These are phyloP conservation scores for Aschersonia sp. DNA, from an alignment of 2,329 filamentous ascomycete genomes.

Conservation along the genomic window DNA sequence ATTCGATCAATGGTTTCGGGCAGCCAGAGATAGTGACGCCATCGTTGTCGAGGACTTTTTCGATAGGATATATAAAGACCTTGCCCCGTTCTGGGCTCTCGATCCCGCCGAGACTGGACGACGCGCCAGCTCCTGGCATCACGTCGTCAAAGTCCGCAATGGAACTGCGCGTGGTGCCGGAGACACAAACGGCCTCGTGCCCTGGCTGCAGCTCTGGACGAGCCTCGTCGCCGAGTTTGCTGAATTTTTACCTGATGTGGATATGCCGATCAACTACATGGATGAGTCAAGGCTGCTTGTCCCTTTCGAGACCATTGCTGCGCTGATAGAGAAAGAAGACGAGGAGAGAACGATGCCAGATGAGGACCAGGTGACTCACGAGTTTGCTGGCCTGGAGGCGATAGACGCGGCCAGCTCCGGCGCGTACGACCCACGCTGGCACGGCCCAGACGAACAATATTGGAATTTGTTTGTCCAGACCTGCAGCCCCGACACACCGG, in stretches of 20 bases:
- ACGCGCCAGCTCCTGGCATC: constrained; percentile 27
- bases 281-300: constrained; percentile 50
- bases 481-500: constrained; percentile 41
- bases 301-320: constrained; percentile 39
- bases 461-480: constrained; percentile 44
- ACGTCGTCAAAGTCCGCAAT: constrained; percentile 32
- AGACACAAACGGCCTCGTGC: constrained; percentile 23
- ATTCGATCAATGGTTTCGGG: constrained; percentile 46
- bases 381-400: constrained; percentile 24
- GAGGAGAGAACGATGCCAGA: constrained; percentile 26
- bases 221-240: constrained; percentile 36
- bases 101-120: constrained; percentile 23
- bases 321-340: constrained; percentile 32
- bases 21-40: constrained; percentile 35
- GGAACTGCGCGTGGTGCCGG: constrained; percentile 25
- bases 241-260: constrained; percentile 43
- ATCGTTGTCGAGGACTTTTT: constrained; percentile 49
- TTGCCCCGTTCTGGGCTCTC: constrained; percentile 45
- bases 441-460: constrained; percentile 30
- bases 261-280: constrained; percentile 51
- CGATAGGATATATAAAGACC: constrained; percentile 48
- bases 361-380: constrained; percentile 26
- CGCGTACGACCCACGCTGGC: constrained; percentile 32
- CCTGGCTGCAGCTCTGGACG: constrained; percentile 33
- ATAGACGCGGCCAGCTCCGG: constrained; percentile 19